Base-by-base conservation (phyloP, 1,284 basidiomycete species). In the Austroboletus sp. region DNA sequence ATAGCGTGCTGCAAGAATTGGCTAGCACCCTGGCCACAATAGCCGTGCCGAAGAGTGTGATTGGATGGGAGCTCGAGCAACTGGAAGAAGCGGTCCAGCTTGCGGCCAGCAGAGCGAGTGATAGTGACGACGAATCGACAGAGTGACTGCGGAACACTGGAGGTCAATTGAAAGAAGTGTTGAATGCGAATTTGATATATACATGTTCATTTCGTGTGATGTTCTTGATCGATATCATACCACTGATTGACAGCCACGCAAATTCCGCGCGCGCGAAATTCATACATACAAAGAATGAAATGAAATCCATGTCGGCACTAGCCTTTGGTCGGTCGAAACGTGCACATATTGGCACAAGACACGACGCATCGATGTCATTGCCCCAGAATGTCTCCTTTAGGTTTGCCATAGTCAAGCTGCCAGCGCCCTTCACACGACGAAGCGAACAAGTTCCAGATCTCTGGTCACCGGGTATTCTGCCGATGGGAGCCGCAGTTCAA, bases 61-160 rank as follows among this genome's bases (percentile, higher is more conserved):
- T 86, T 40, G 83, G 79, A 2, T 89, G 85, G 85, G 76, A 76
- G 45, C 69, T 89, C 19, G 76, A 79, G 52, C 71, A 69, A 40
- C 66, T 89, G 16, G 87, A 89, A 66, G 69, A 63, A 31, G 72
- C 75, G 12, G 75, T 77, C 9, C 66, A 57, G 29, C 65, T 70
- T 13, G 63, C 54, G 3, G 66, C 40, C 42, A 59, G 66, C 37
- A 61, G 70, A 46, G 66, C 66, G 34, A 61, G 61, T 37, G 82
- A 84, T 53, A 82, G 79, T 52, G 80, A 83, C 52, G 79, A 82
- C 53, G 77, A 76, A 53, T 71, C 64, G 23, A 44, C 44, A 6
- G 57, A 53, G 48, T 65, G 46, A 65, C 36, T 25, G 23, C 23
- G 23, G 23, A 25, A 25, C n/a, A n/a, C n/a, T n/a, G n/a, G 21